Evolutionary conservation across 352 stramenopile genomes (phyloP), one percentile per base, ranked within the genome.

Genomic region (Globisporangium irregulare): DNA sequence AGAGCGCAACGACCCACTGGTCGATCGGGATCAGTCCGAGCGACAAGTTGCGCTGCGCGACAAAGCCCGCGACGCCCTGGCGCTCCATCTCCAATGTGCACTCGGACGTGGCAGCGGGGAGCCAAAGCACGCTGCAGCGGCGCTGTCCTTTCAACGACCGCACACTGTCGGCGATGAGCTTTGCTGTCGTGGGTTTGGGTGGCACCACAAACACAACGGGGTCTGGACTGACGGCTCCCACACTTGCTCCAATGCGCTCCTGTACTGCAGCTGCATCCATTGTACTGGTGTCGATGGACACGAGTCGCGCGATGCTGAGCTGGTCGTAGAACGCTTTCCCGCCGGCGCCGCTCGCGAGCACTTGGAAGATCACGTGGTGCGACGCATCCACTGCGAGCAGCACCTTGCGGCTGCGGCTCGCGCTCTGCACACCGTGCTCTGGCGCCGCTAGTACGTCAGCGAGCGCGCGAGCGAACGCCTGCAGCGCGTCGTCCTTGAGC

Each of bases 21-120:
- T 92, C 86, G 41, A 90, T 74, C 0, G 84, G 86, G 32, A 94
- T 69, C 14, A 94, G 61, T 0, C 80, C 82, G 7, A 94, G 66
- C 24, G 73, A 68, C 46, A 94, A 69, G 59, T 90, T 83, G 18
- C 69, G 62, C 73, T 94, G 78, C 18, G 51, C 53, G 7, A 91
- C 72, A 34, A 89, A 76, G 5, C 78, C 84, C 20, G 78, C 74
- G 1, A 92, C 72, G 1, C 84, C 86, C 66, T 92, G 82, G 8
- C 81, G 78, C 56, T 94, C 86, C 84, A 94, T 91, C 64, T 94
- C 86, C 32, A 92, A 60, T 25, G 76, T 63, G 53, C 81, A 85
- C 55, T 91, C 82, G 6, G 82, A 74, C 7, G 83, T 89, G 20
- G 77, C 82, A 0, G 73, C 32, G 0, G 86, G 86, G 18, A 92